These are phyloP conservation scores for Ceratocystiopsis sp. DNA, from an alignment of 2,329 filamentous ascomycete genomes.

Conservation along the genomic window DNA sequence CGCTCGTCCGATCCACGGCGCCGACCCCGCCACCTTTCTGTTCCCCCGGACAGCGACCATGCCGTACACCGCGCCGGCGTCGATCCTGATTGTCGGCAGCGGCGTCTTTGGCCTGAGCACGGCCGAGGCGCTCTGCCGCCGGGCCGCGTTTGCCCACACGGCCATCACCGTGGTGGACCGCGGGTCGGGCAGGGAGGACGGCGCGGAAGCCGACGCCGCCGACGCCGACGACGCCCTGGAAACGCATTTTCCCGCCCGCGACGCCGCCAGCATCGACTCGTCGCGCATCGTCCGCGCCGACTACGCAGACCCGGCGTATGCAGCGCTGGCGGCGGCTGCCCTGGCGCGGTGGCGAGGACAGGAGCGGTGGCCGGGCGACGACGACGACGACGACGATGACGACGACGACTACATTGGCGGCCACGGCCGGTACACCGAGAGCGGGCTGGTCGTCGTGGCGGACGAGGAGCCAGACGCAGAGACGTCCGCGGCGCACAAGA, in stretches of 20 bases:
- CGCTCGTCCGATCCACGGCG: too few species aligned
- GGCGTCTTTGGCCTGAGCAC: conserved; percentile 44
- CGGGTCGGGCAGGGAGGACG: conserved; percentile 16
- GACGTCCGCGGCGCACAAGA: conserved; percentile 13
- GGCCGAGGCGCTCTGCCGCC: conserved; percentile 51
- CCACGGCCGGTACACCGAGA: conserved; percentile 51
- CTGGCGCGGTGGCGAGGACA: conserved; percentile 45
- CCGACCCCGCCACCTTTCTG: too few species aligned
- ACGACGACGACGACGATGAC: conserved; percentile 17
- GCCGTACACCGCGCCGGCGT: conserved; percentile 20
- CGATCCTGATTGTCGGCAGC: conserved; percentile 52
- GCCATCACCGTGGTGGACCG: conserved; percentile 44
- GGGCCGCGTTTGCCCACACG: conserved; percentile 34
- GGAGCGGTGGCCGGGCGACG: background rate
- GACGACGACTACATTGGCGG: conserved; percentile 38
- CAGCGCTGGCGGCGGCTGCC: conserved; percentile 53
- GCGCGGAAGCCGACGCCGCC: background rate
- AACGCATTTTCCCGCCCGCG: conserved; percentile 38
- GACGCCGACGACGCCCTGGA: conserved; percentile 5
- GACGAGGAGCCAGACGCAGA: conserved; percentile 15
- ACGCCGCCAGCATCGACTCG: conserved; percentile 44
- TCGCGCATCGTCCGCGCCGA: conserved; percentile 53
- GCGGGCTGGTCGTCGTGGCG: conserved; percentile 48
- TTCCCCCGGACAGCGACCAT: background rate
- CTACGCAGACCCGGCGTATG: conserved; percentile 67